Base-by-base conservation (phyloP, 768 basidiomycete species). In the Fibroporia radiculosa region DNA sequence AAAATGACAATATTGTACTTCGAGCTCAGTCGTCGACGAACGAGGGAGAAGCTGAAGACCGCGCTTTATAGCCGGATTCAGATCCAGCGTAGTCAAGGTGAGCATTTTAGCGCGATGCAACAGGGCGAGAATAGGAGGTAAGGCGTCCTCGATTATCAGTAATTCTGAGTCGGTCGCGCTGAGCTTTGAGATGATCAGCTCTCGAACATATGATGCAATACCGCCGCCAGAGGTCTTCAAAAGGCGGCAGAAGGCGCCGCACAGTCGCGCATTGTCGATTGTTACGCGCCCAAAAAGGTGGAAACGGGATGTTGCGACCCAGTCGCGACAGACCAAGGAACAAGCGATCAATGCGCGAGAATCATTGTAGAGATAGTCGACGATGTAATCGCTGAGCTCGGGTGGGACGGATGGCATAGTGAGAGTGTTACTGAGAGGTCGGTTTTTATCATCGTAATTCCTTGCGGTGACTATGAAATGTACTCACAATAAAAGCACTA, bases 361-460 rank as follows among this genome's bases (percentile, higher is more conserved):
- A 32, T 66, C 58, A 24, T 57, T 48, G 50, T 66, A 54, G 25
- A 66, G 58, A 42, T 54, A 58, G 53, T 66, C 63, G 48, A 66
- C 51, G 31, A 66, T 55, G 37, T 52, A 56, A 52, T 65, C 62
- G 33, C 52, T 51, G 39, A 65, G 52, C 50, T 65, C 64, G 32
- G 59, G 54, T 12, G 72, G 71, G 13, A 72, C 45, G 11, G 19
- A 29, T 18, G 52, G 35, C 55, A 59, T 59, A 38, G 18, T 32
- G 37, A 18, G 26, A 23, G n/a, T n/a, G n/a, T n/a, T n/a, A n/a
- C n/a, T n/a, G n/a, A n/a, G n/a, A n/a, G n/a, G n/a, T n/a, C n/a
- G n/a, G n/a, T n/a, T n/a, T n/a, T n/a, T n/a, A n/a, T n/a, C n/a
- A n/a, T n/a, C n/a, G n/a, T n/a, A n/a, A n/a, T n/a, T n/a, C n/a